Percentiles rank a stretch among this genome's conserved stretches.
Conservation (phyloP, 2,329 filamentous ascomycete species). For the Fusarium tuaranense region DNA sequence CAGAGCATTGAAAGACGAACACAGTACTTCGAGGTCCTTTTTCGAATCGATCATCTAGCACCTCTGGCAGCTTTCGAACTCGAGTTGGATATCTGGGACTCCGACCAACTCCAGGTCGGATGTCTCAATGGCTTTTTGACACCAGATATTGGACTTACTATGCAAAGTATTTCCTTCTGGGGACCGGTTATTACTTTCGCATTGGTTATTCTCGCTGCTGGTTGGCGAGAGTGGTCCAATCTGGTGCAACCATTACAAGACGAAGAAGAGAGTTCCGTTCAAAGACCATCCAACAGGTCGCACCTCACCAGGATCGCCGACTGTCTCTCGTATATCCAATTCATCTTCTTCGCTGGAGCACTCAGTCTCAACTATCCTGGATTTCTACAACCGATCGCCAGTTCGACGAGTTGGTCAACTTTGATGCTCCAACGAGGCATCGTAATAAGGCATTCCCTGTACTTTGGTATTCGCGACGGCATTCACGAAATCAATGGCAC, state of each 20-base stretch:
- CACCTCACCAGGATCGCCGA: slow-evolving; percentile 52
- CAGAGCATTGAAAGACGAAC: not conserved
- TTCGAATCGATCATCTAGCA: slow-evolving; percentile 45
- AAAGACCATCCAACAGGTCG: slow-evolving; percentile 7
- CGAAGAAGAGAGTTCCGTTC: slow-evolving; percentile 14
- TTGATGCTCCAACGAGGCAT: slow-evolving; percentile 66
- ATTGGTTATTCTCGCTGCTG: slow-evolving; percentile 32
- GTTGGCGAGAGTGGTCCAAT: slow-evolving; percentile 27
- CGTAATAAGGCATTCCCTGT: slow-evolving; percentile 36
- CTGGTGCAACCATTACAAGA: slow-evolving; percentile 14
- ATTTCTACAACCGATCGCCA: slow-evolving; percentile 77
- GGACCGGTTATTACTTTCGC: slow-evolving; percentile 17
- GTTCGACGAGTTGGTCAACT: slow-evolving; percentile 74
- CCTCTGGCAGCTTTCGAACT: slow-evolving; percentile 35
- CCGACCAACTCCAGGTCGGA: slow-evolving; percentile 23
- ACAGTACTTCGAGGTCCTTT: slow-evolving; percentile 5
- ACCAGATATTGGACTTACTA: slow-evolving; percentile 23
- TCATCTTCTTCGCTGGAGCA: slow-evolving; percentile 76
- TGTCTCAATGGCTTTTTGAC: slow-evolving; percentile 34
- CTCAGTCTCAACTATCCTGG: slow-evolving; percentile 80
- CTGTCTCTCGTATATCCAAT: slow-evolving; percentile 82
- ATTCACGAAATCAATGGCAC: slow-evolving; percentile 76
- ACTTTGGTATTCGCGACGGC: slow-evolving; percentile 57
- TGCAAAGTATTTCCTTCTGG: slow-evolving; percentile 25
- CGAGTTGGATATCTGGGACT: slow-evolving; percentile 26